Conservation (phyloP, 371 early-diverging fungal genomes). For the Paraphysoderma sedebokerense region DNA sequence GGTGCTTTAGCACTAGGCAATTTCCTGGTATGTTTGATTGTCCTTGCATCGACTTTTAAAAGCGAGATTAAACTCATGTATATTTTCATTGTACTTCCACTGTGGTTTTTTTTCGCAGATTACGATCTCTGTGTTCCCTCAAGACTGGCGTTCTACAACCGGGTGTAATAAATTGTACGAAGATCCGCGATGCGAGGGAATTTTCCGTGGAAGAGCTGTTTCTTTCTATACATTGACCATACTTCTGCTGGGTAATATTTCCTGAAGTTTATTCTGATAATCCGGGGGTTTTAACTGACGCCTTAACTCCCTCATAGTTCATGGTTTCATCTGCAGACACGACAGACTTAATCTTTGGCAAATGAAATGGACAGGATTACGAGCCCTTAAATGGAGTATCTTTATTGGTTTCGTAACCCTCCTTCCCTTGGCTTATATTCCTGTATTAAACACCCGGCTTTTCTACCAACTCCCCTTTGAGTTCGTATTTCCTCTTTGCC, state of each 20-base stretch:
- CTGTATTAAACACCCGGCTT: constrained; percentile 40
- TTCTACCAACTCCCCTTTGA: constrained; percentile 44
- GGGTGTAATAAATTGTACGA: constrained; percentile 27
- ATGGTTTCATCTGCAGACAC: background rate
- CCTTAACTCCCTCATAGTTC: no score
- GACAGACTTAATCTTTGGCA: background rate
- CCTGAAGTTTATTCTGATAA: no score
- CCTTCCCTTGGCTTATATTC: constrained; percentile 46
- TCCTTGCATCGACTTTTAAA: no score
- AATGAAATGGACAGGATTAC: background rate
- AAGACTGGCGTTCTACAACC: background rate
- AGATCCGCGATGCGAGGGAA: constrained; percentile 37
- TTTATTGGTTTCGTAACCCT: constrained; percentile 29
- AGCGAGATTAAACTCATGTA: no score
- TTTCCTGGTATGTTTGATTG: constrained; percentile 46
- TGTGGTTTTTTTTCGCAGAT: background rate
- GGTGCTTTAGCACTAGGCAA: constrained; percentile 43
- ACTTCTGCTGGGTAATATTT: constrained; percentile 33
- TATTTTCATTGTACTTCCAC: no score
- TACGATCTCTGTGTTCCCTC: background rate
- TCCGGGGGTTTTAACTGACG: constrained; percentile 7
- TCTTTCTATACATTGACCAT: constrained; percentile 46
- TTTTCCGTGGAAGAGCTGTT: constrained; percentile 55
- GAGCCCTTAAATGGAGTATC: constrained; percentile 24
- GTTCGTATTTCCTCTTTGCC: no score